These are phyloP conservation scores for Penicillium egyptiacum DNA, from an alignment of 495 filamentous ascomycete species.

Conservation along the genomic window DNA sequence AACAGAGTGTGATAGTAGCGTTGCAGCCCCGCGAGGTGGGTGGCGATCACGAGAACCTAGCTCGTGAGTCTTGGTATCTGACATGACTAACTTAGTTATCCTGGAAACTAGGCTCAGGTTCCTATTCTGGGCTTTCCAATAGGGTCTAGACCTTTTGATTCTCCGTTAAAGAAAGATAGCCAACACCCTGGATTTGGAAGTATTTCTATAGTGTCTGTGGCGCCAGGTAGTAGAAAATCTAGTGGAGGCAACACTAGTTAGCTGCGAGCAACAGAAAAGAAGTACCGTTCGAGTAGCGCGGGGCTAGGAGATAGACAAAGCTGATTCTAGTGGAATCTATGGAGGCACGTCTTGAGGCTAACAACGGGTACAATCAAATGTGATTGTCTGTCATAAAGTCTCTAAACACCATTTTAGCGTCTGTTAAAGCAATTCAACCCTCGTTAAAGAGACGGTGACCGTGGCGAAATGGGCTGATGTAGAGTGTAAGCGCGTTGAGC, in stretches of 20 bases:
- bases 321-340: background rate
- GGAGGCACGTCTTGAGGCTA: background rate
- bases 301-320: background rate
- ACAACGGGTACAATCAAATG: background rate
- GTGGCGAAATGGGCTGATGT: conserved; percentile 3
- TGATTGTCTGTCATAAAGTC: background rate
- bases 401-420: background rate
- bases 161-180: background rate
- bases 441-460: conserved; percentile 3
- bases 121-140: no score
- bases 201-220: background rate
- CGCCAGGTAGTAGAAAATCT: background rate
- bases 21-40: no score
- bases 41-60: no score
- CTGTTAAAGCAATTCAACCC: background rate
- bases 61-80: no score
- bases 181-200: background rate
- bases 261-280: background rate
- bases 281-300: conserved; percentile 2
- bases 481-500: background rate
- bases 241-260: background rate
- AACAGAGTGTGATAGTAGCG: no score
- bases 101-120: no score
- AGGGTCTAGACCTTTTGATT: no score
- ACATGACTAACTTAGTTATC: no score